Conservation (phyloP, 805 yeast genomes). For the Sungouiella thailandica region DNA sequence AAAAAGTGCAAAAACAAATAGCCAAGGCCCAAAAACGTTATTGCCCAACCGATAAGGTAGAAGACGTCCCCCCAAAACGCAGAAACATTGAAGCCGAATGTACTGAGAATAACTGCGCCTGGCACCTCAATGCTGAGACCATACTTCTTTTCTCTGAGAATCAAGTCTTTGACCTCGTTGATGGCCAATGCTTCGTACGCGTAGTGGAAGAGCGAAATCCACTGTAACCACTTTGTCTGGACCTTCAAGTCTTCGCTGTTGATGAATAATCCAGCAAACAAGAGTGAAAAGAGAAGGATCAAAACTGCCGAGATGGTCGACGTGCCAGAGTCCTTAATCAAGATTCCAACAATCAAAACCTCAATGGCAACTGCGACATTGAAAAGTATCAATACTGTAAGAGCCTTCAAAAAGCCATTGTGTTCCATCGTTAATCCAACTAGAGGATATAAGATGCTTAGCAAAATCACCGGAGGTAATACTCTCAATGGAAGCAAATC, state of each 20-base stretch:
- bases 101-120: slow-evolving; percentile 92
- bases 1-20: slow-evolving; percentile 67
- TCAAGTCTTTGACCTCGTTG: slow-evolving; percentile 85
- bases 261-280: slow-evolving; percentile 91
- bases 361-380: slow-evolving; percentile 83
- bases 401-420: slow-evolving; percentile 65
- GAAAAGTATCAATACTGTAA: slow-evolving; percentile 70
- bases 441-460: slow-evolving; percentile 81
- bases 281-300: slow-evolving; percentile 73
- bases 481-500: slow-evolving; percentile 90
- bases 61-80: slow-evolving; percentile 66
- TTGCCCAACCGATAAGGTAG: slow-evolving; percentile 53
- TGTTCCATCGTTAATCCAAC: slow-evolving; percentile 82
- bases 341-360: slow-evolving; percentile 80
- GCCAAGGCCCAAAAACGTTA: slow-evolving; percentile 60
- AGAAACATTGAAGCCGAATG: slow-evolving; percentile 87
- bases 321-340: slow-evolving; percentile 84
- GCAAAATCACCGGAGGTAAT: slow-evolving; percentile 82
- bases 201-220: slow-evolving; percentile 87
- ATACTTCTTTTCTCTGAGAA: slow-evolving; percentile 80
- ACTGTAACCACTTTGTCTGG: slow-evolving; percentile 69
- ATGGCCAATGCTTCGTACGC: slow-evolving; percentile 91
- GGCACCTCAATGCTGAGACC: slow-evolving; percentile 95
- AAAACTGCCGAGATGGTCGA: slow-evolving; percentile 87
- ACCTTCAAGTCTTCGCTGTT: slow-evolving; percentile 60